Conservation (phyloP, 768 basidiomycete genomes). For the Serendipita sp. region DNA sequence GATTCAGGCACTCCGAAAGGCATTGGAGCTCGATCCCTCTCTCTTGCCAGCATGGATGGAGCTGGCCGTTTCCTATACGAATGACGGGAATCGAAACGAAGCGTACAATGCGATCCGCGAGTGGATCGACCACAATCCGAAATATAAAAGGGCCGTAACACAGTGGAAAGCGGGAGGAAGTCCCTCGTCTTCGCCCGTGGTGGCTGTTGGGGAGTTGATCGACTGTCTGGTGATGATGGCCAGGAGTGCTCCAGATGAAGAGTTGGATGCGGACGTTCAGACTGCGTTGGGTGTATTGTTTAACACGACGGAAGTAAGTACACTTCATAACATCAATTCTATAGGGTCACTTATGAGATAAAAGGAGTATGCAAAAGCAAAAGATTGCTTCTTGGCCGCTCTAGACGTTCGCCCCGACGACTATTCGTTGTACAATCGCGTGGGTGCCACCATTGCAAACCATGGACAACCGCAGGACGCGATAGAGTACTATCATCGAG, state of each 20-base stretch:
- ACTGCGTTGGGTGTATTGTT: conserved; percentile 85
- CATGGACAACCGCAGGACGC: conserved; percentile 66
- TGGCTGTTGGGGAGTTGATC: conserved; percentile 32
- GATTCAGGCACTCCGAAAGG: conserved; percentile 64
- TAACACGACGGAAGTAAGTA: conserved; percentile 71
- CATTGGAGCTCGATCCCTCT: conserved; percentile 64
- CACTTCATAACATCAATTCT: conserved; percentile 4
- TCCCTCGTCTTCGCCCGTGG: neutral
- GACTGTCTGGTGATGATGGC: conserved; percentile 74
- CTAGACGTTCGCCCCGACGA: conserved; percentile 79
- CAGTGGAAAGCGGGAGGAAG: conserved; percentile 11
- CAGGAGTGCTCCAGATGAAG: conserved; percentile 35
- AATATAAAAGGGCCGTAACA: conserved; percentile 23
- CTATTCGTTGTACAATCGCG: conserved; percentile 82
- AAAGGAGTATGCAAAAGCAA: conserved; percentile 80
- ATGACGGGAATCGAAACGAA: conserved; percentile 62
- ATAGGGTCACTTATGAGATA: neutral
- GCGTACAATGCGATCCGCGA: conserved; percentile 67
- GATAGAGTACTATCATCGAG: conserved; percentile 72
- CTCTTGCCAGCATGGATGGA: conserved; percentile 79
- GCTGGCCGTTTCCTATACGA: conserved; percentile 78
- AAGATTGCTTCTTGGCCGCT: conserved; percentile 87
- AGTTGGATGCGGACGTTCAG: conserved; percentile 87
- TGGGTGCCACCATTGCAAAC: conserved; percentile 91
- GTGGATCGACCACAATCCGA: conserved; percentile 61